Evolutionary conservation across 2,329 filamentous ascomycete species (phyloP).

Genomic region (Alternaria gaisen): DNA sequence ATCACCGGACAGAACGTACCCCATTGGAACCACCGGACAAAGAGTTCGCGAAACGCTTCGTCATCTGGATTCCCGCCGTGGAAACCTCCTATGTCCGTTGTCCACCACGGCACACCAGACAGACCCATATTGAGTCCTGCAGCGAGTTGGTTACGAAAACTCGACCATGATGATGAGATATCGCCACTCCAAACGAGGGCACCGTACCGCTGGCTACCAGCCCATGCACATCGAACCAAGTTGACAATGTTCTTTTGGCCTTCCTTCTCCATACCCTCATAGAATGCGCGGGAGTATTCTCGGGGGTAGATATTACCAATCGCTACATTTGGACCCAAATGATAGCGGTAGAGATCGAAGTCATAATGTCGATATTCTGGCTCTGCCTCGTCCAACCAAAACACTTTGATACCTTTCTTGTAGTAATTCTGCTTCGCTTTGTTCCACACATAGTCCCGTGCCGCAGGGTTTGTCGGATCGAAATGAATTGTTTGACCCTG

Average conservation of each 20-base stretch:
- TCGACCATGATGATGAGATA: slow-evolving; percentile 70
- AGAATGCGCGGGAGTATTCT: slow-evolving; percentile 67
- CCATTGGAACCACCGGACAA: slow-evolving; percentile 76
- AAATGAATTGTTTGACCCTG: slow-evolving; percentile 68
- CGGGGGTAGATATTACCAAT: slow-evolving; percentile 68
- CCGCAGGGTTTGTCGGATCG: slow-evolving; percentile 69
- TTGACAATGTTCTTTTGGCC: slow-evolving; percentile 68
- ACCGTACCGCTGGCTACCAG: slow-evolving; percentile 69
- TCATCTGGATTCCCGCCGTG: slow-evolving; percentile 69
- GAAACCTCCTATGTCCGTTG: slow-evolving; percentile 75
- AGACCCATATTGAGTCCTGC: slow-evolving; percentile 73
- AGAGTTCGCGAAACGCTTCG: slow-evolving; percentile 67
- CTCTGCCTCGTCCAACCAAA: slow-evolving; percentile 76
- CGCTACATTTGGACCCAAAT: slow-evolving; percentile 61
- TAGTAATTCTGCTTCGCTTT: slow-evolving; percentile 69
- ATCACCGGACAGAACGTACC: slow-evolving; percentile 73
- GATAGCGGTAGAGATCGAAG: slow-evolving; percentile 72
- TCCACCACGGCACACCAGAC: slow-evolving; percentile 73
- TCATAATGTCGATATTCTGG: slow-evolving; percentile 72
- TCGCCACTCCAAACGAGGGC: slow-evolving; percentile 74
- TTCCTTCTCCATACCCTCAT: slow-evolving; percentile 63
- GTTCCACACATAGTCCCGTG: slow-evolving; percentile 67
- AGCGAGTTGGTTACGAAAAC: slow-evolving; percentile 67
- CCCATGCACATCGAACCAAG: slow-evolving; percentile 66
- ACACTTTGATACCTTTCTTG: slow-evolving; percentile 67